phyloP scores from a whole-genome alignment of 1,284 basidiomycete genomes.

The Xerocomus amazonicus region DNA sequence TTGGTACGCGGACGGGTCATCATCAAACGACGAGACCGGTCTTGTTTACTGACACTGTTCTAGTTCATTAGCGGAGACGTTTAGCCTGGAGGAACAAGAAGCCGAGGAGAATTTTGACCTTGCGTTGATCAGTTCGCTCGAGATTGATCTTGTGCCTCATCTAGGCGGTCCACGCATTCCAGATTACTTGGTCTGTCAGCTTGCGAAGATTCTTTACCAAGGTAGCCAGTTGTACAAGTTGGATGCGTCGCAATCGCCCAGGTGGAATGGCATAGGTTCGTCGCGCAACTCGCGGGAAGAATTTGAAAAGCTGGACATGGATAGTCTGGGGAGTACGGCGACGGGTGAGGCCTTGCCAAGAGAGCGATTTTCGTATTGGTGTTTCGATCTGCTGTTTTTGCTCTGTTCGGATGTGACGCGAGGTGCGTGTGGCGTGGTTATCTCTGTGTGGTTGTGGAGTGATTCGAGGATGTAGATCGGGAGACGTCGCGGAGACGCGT shows the following conservation, averaged over 20 bases:
- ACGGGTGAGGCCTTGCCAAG: conserved; percentile 56
- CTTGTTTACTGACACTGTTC: background rate
- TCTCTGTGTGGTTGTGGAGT: background rate
- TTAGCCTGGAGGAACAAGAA: conserved; percentile 64
- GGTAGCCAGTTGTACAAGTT: conserved; percentile 70
- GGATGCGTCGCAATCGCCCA: conserved; percentile 17
- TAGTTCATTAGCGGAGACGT: conserved; percentile 52
- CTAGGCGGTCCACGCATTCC: conserved; percentile 70
- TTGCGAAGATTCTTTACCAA: conserved; percentile 72
- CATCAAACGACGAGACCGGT: background rate
- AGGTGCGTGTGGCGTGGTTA: conserved; percentile 39
- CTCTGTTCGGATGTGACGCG: conserved; percentile 64
- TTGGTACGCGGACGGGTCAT: conserved; percentile 48
- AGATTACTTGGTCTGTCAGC: conserved; percentile 64
- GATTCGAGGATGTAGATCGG: conserved; percentile 44
- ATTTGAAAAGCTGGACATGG: conserved; percentile 40
- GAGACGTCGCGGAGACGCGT: conserved; percentile 59
- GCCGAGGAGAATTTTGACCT: conserved; percentile 88
- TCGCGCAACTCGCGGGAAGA: conserved; percentile 25
- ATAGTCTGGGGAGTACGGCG: conserved; percentile 58
- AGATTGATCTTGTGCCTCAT: conserved; percentile 75
- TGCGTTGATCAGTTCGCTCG: conserved; percentile 72
- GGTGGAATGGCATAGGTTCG: conserved; percentile 5
- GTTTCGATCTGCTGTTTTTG: conserved; percentile 84
- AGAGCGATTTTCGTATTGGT: conserved; percentile 92